Percentiles rank a stretch among this genome's conserved stretches.
phyloP scores from a whole-genome alignment of 2,329 filamentous ascomycete species.

The Catunica adiposa region DNA sequence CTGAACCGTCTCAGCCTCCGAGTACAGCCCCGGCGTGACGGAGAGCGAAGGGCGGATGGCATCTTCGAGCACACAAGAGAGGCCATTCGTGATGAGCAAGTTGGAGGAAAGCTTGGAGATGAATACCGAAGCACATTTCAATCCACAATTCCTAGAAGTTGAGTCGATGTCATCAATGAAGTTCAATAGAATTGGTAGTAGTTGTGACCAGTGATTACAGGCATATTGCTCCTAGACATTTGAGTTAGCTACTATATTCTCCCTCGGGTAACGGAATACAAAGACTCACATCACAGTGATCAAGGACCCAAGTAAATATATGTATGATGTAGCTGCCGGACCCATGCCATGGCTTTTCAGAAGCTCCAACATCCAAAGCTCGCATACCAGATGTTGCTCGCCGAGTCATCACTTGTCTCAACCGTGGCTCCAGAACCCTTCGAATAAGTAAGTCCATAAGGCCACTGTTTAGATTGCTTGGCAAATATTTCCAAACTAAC shows the following conservation, averaged over 20 bases:
- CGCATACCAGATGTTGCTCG: background rate
- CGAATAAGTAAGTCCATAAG: conserved; percentile 5
- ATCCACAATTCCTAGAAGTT: conserved; percentile 36
- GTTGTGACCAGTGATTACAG: conserved; percentile 46
- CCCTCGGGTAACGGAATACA: too few species aligned
- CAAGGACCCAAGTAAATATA: conserved; percentile 13
- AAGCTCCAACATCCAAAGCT: background rate
- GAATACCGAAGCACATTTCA: conserved; percentile 37
- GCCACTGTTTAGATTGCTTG: background rate
- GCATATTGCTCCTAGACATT: conserved; percentile 27
- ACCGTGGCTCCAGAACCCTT: conserved; percentile 2
- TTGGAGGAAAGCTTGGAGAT: conserved; percentile 35
- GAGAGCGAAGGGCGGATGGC: conserved; percentile 56
- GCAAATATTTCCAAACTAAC: background rate
- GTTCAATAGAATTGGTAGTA: conserved; percentile 52
- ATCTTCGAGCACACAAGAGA: conserved; percentile 51
- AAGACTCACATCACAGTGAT: conserved; percentile 6
- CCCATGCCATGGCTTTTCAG: conserved; percentile 13
- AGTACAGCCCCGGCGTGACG: conserved; percentile 61
- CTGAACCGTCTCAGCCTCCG: conserved; percentile 48
- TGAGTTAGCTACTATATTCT: background rate
- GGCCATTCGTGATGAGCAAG: conserved; percentile 44
- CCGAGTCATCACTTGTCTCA: background rate
- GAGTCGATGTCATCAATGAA: conserved; percentile 48
- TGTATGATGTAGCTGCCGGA: conserved; percentile 7